Evolutionary conservation across 345 rosid genomes (phyloP), one percentile per base, ranked within the genome.

Genomic region (Gossypium raimondii): DNA sequence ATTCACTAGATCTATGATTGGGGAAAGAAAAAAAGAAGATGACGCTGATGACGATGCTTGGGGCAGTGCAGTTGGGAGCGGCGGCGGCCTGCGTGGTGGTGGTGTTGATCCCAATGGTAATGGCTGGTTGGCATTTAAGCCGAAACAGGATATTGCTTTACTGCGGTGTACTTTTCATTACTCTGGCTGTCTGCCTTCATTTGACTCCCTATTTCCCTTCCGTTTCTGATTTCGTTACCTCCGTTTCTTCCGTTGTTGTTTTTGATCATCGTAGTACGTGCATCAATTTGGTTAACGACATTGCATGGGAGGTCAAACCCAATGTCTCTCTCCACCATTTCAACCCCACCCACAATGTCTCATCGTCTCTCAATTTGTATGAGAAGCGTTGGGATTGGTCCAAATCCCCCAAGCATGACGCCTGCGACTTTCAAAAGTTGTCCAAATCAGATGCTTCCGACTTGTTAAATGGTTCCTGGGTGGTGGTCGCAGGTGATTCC

Each of bases 281-380:
- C 60, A 18, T 56, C 60, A 56, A 56, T 56, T 56, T 18, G 24
- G 60, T 56, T 56, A 56, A 56, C 25, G 60, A 56, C 60, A 56
- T 56, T 9, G 18, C 60, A 18, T 56, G 60, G 60, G 4, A 18
- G 10, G 24, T 56, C 60, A 56, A 56, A 22, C 60, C 24, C 60
- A 56, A 18, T n/a, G 56, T 14, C 56, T 4, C 56, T 16, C 56
- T 51, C 13, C 56, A 51, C 2, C 56, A n/a, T 51, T 51, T 16
- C 58, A 53, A 53, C 22, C 9, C 20, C 60, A 56, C 24, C 27
- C 52, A 52, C 16, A 65, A 44, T 13, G 50, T 66, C 53, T 75
- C 76, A n/a, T 58, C 83, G 11, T 70, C 81, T 73, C 76, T 82
- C 14, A 84, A 87, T 56, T 78, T 44, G 14, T 85, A 83, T 56